A percentile compares a stretch with the other conserved stretches of the same genome.
Conservation (phyloP, 1,284 basidiomycete genomes). For the Abortiporus biennis region DNA sequence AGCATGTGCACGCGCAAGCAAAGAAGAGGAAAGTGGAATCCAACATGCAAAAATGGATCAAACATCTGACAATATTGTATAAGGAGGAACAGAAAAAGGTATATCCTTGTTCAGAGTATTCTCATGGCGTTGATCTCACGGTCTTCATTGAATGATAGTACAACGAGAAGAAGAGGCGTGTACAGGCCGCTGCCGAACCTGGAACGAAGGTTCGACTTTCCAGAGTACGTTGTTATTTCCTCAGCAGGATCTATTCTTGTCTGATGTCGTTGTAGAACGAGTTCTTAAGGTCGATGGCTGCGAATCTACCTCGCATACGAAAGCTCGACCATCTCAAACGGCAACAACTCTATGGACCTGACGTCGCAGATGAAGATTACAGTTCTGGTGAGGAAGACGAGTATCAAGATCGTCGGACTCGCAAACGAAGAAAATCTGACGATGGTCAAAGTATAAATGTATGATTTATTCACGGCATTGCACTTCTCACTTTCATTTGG, state of each 20-base stretch:
- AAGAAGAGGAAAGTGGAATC: constrained; percentile 40
- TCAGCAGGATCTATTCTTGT: constrained; percentile 2
- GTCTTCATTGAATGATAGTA: constrained; percentile 33
- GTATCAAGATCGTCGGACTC: constrained; percentile 30
- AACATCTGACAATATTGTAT: constrained; percentile 47
- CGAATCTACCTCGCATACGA: constrained; percentile 51
- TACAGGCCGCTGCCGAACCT: constrained; percentile 36
- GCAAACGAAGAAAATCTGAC: constrained; percentile 29
- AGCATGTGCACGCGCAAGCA: constrained; percentile 25
- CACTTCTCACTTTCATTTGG: too few species aligned
- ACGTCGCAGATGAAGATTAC: constrained; percentile 35
- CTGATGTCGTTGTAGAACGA: constrained; percentile 40
- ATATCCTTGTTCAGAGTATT: constrained; percentile 7
- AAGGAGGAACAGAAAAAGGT: constrained; percentile 68
- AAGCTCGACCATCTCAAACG: constrained; percentile 48
- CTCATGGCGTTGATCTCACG: neutral
- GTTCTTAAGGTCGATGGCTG: constrained; percentile 54
- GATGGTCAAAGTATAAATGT: too few species aligned
- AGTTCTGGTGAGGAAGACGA: constrained; percentile 44
- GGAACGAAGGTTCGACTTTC: constrained; percentile 42
- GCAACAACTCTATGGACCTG: constrained; percentile 36
- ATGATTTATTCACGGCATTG: too few species aligned
- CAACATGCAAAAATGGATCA: constrained; percentile 61
- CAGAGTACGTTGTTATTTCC: constrained; percentile 39
- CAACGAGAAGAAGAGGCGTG: constrained; percentile 53